phyloP scores from a whole-genome alignment of 352 stramenopile species.

The Phytophthora tubulina region DNA sequence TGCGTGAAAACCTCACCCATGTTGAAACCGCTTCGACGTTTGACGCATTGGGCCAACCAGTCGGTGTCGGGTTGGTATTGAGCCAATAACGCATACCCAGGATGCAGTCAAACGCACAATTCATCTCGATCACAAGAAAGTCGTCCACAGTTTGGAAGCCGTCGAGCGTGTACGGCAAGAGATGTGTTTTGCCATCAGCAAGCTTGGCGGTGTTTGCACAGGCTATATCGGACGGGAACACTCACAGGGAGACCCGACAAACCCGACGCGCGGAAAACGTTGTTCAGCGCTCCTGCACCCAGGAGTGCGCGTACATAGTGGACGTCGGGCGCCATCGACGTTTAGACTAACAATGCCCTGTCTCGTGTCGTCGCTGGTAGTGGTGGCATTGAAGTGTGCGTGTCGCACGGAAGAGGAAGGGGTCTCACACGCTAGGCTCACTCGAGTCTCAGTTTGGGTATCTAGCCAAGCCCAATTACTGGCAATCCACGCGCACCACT shows the following conservation, averaged over 20 bases:
- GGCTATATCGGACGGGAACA: background rate
- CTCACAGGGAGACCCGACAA: background rate
- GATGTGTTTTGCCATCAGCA: background rate
- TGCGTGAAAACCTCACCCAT: conserved; percentile 20
- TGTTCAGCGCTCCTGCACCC: background rate
- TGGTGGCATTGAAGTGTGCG: no score
- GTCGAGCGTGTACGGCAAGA: conserved; percentile 1
- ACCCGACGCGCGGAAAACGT: background rate
- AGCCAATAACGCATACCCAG: conserved; percentile 26
- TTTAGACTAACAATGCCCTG: background rate
- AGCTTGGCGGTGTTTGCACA: background rate
- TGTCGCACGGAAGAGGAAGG: no score
- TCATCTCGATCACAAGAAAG: conserved; percentile 29
- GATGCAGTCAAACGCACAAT: conserved; percentile 37
- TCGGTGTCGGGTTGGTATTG: conserved; percentile 1
- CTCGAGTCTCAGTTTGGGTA: no score
- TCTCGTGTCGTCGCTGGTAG: background rate
- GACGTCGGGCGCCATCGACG: background rate
- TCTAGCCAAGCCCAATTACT: no score
- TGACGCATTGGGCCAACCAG: conserved; percentile 7
- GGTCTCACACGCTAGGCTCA: no score
- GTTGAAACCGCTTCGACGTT: conserved; percentile 6
- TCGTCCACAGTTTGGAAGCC: background rate
- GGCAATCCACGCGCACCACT: no score
- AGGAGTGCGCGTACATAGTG: background rate